phyloP scores from a whole-genome alignment of 208 protist genomes.

The Leishmania amazonensis region DNA sequence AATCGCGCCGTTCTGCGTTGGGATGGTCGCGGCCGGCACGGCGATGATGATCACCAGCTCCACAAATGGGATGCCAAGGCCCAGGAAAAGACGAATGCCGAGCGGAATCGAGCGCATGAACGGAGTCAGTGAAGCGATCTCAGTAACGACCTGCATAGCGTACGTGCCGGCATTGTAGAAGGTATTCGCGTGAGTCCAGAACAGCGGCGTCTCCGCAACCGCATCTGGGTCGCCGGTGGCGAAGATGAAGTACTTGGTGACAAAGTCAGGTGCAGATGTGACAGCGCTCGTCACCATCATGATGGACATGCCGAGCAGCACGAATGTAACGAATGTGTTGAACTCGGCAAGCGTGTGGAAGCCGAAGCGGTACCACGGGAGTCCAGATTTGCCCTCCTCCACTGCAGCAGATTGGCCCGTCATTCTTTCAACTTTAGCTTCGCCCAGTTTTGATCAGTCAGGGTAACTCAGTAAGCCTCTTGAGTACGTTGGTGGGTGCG shows the following conservation, averaged over 20 bases:
- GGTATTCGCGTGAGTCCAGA: slow-evolving; percentile 80
- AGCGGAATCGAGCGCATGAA: slow-evolving; percentile 60
- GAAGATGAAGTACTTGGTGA: slow-evolving; percentile 78
- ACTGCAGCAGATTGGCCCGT: not conserved
- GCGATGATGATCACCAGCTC: slow-evolving; percentile 70
- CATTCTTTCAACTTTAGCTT: slow-evolving; percentile 10
- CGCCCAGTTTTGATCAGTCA: not conserved
- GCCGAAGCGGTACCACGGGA: slow-evolving; percentile 42
- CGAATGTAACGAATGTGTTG: slow-evolving; percentile 79
- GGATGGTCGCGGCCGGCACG: slow-evolving; percentile 40
- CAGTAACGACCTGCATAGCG: slow-evolving; percentile 55
- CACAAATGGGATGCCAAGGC: slow-evolving; percentile 51
- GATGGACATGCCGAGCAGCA: slow-evolving; percentile 84
- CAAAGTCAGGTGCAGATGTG: slow-evolving; percentile 79
- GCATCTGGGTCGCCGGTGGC: slow-evolving; percentile 53
- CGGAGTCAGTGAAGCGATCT: slow-evolving; percentile 51
- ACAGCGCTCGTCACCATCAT: slow-evolving; percentile 89
- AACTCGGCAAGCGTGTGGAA: slow-evolving; percentile 68
- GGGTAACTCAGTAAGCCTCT: not conserved
- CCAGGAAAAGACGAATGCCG: slow-evolving; percentile 46
- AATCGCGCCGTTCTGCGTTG: slow-evolving; percentile 61
- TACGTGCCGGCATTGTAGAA: slow-evolving; percentile 84
- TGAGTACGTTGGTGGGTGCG: not conserved
- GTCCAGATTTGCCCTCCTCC: not conserved
- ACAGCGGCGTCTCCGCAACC: slow-evolving; percentile 35